Evolutionary conservation across 1,284 basidiomycete species (phyloP), one percentile per base, ranked within the genome.

Genomic region (Bjerkandera adusta): DNA sequence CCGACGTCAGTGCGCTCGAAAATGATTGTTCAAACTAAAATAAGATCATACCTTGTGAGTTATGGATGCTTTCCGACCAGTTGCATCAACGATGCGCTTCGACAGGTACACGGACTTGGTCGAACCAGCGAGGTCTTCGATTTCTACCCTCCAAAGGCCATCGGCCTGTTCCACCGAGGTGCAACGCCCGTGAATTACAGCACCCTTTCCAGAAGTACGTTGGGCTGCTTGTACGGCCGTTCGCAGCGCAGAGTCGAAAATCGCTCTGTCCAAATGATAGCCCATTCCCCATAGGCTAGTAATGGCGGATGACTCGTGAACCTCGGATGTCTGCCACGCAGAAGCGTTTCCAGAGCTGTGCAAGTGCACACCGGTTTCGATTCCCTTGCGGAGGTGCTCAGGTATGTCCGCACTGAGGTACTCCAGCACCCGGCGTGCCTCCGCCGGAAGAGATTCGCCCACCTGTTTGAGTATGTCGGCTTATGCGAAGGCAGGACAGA

Each of bases 51-150:
- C 66, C 59, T 65, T 66, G 12, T 43, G 59, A 5, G 62, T 65
- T 5, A 65, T 45, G 12, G 59, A 58, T 13, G 68, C 65, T 48
- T 63, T 63, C 26, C 67, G 53, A 6, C 68, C 67, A 11, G 67
- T 57, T 5, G 66, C 66, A 52, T 69, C 68, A 7, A 70, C 50
- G 2, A 68, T 18, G 67, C 67, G 68, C 32, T 47, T 58, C 4
- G 62, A 41, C 6, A 48, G 46, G 45, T 52, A 55, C 26, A 50
- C 25, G 24, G 12, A 8, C 3, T 21, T 7, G 12, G 7, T 5
- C 22, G n/a, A 24, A 3, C 27, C 37, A 18, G 29, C n/a, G 36
- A 34, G 22, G 42, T 22, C 37, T 32, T 36, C 35, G 20, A 20
- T 37, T 22, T 33, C 13, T 27, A 39, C 43, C 26, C 25, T 5